phyloP scores from a whole-genome alignment of 345 rosid species.

The Syzygium grande region DNA sequence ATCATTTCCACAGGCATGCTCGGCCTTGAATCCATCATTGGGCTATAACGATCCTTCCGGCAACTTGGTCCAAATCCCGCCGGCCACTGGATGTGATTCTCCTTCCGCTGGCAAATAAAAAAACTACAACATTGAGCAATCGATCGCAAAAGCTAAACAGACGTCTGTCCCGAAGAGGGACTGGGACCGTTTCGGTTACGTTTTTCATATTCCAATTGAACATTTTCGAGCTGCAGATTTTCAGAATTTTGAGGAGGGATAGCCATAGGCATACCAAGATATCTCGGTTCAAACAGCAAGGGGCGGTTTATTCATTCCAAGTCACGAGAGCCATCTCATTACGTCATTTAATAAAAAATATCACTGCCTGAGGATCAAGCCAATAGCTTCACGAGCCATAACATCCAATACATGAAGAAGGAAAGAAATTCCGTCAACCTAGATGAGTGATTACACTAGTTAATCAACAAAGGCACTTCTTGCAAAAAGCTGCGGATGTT shows the following conservation, averaged over 20 bases:
- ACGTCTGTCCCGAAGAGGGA: no score
- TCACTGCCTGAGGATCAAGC: not conserved
- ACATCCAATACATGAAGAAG: not conserved
- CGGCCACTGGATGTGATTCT: constrained; percentile 38
- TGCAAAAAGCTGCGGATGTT: not conserved
- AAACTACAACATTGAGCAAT: not conserved
- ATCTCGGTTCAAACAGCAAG: not conserved
- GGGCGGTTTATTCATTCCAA: not conserved
- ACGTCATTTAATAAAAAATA: not conserved
- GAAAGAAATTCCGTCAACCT: not conserved
- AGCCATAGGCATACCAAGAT: not conserved
- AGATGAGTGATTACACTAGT: not conserved
- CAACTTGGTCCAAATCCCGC: constrained; percentile 50
- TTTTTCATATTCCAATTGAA: no score
- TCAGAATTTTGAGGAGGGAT: not conserved
- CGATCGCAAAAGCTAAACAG: not conserved
- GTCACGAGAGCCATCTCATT: not conserved
- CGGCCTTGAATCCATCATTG: not conserved
- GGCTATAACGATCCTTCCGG: constrained; percentile 30
- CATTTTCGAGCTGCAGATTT: no score
- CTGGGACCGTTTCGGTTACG: no score
- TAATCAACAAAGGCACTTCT: not conserved
- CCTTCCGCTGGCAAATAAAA: constrained; percentile 27
- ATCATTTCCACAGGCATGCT: not conserved
- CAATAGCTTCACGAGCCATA: not conserved